phyloP scores from a whole-genome alignment of 192 early-diverging fungal genomes.

The Entomortierella beljakovae region DNA sequence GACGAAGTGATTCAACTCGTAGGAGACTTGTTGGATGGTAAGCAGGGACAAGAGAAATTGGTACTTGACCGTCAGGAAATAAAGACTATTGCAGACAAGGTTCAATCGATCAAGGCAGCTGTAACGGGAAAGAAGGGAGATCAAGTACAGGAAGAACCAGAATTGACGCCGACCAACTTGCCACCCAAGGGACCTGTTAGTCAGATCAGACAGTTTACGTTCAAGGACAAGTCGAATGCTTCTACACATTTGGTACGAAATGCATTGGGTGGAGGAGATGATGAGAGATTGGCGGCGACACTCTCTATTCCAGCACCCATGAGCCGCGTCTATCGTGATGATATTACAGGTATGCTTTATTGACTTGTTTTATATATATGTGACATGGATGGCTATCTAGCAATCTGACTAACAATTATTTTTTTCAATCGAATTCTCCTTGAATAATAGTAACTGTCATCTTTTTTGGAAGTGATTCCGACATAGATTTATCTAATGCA shows the following conservation, averaged over 20 bases:
- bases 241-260: slow-evolving; percentile 80
- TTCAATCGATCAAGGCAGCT: slow-evolving; percentile 14
- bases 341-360: slow-evolving; percentile 71
- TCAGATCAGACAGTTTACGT: slow-evolving; percentile 49
- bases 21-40: slow-evolving; percentile 57
- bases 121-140: slow-evolving; percentile 41
- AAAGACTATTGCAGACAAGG: slow-evolving; percentile 6
- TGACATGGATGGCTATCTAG: neutral
- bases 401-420: neutral
- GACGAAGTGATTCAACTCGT: slow-evolving; percentile 68
- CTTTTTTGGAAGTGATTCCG: slow-evolving; percentile 40
- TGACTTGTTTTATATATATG: no score
- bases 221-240: slow-evolving; percentile 64
- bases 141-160: slow-evolving; percentile 21
- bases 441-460: slow-evolving; percentile 38
- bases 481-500: slow-evolving; percentile 1
- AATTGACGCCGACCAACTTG: slow-evolving; percentile 45
- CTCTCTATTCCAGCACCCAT: slow-evolving; percentile 75
- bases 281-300: slow-evolving; percentile 68
- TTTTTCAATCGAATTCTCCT: neutral
- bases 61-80: slow-evolving; percentile 32
- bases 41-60: slow-evolving; percentile 23
- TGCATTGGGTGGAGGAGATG: slow-evolving; percentile 71
- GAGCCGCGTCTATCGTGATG: slow-evolving; percentile 81
- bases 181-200: slow-evolving; percentile 37